Percentiles rank a stretch among this genome's conserved stretches.
Conservation (phyloP, 176 grass and related monocot genomes). For the Raddia distichophylla region DNA sequence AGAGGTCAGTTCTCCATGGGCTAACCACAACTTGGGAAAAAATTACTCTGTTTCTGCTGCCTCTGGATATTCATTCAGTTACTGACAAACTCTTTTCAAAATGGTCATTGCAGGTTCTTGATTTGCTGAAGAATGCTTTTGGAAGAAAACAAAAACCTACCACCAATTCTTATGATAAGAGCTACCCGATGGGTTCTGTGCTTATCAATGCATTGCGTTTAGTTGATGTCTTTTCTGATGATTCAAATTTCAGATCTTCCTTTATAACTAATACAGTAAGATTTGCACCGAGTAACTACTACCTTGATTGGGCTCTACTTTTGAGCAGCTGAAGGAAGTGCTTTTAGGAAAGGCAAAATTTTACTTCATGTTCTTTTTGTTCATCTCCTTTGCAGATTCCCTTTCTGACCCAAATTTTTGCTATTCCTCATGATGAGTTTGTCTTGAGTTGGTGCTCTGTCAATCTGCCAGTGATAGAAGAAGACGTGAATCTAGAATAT, state of each 20-base stretch:
- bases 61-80: constrained; percentile 24
- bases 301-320: constrained; percentile 9
- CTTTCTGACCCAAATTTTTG: constrained; percentile 86
- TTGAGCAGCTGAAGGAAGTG: constrained; percentile 24
- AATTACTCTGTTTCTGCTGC: constrained; percentile 30
- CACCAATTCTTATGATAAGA: constrained; percentile 54
- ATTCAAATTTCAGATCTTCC: constrained; percentile 93
- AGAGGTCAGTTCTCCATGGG: constrained; percentile 62
- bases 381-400: constrained; percentile 70
- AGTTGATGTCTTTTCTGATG: constrained; percentile 96
- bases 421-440: constrained; percentile 79
- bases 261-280: constrained; percentile 88
- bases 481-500: constrained; percentile 92
- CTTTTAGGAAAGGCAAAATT: constrained; percentile 13
- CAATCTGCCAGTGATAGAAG: constrained; percentile 69
- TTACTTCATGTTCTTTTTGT: constrained; percentile 32
- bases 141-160: constrained; percentile 58
- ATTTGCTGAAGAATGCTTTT: constrained; percentile 85
- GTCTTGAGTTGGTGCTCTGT: constrained; percentile 83
- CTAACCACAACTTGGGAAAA: constrained; percentile 1
- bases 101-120: constrained; percentile 70
- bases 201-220: constrained; percentile 84
- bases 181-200: constrained; percentile 78
- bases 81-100: constrained; percentile 39
- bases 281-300: constrained; percentile 31